These are phyloP conservation scores for Prototheca wickerhamii DNA, from an alignment of 163 green algal genomes.

Conservation along the genomic window DNA sequence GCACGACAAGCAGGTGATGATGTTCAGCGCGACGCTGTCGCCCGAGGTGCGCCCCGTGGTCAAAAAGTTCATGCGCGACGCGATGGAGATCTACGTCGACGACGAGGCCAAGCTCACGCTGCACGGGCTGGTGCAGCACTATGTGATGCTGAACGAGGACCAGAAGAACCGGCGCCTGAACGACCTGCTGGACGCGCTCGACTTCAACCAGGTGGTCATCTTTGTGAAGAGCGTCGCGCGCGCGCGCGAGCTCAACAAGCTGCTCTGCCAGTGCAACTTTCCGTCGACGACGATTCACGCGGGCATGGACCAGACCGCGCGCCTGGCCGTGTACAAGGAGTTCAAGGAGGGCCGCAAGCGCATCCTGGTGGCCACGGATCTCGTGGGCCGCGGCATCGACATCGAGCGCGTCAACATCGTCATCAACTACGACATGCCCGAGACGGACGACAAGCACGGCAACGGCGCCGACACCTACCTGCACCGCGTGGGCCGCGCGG, in stretches of 20 bases:
- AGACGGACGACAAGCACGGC: conserved; percentile 79
- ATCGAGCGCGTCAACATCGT: conserved; percentile 99
- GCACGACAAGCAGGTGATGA: conserved; percentile 99
- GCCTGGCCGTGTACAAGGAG: conserved; percentile 70
- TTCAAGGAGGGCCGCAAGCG: conserved; percentile 91
- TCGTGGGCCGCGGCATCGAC: conserved; percentile 93
- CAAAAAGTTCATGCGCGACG: conserved; percentile 99
- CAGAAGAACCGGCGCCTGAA: conserved; percentile 99
- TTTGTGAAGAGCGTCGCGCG: conserved; percentile 95
- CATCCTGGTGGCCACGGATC: conserved; percentile 97
- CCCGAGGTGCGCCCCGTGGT: conserved; percentile 86
- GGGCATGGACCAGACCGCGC: conserved; percentile 74
- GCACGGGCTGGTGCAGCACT: conserved; percentile 98
- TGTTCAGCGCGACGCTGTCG: conserved; percentile 95
- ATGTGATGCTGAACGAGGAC: conserved; percentile 91
- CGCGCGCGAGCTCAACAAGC: conserved; percentile 80
- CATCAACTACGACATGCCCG: conserved; percentile 99
- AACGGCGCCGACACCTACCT: conserved; percentile 98
- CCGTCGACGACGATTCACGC: conserved; percentile 71
- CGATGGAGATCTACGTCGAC: conserved; percentile 98
- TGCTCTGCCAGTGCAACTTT: conserved; percentile 99
- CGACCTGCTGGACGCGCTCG: conserved; percentile 95
- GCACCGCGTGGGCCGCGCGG: conserved; percentile 90
- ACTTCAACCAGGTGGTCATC: conserved; percentile 99
- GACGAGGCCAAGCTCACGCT: conserved; percentile 99